Evolutionary conservation across 371 early-diverging fungal genomes (phyloP), one percentile per base, ranked within the genome.

Genomic region (Rhizopus microsporus): DNA sequence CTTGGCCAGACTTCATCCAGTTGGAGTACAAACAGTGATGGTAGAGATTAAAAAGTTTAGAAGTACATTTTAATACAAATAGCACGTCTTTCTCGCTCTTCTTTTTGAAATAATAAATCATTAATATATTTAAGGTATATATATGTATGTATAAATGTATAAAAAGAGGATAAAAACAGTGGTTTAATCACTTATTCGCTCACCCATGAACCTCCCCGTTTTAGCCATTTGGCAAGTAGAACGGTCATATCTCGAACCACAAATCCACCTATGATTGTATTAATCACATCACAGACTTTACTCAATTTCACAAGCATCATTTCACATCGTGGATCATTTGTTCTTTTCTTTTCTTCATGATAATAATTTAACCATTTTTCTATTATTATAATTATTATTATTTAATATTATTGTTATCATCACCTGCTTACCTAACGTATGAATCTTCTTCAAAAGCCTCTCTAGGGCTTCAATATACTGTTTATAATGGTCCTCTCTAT

Each of bases 11-110:
- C 80, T 88, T 51, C 93, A 91, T 51, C 94, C 94, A 7, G 88
- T 94, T 0, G 92, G 92, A 12, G 79, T 94, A 16, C 95, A 96
- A 62, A 91, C 88, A 6, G 88, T 96, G 15, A 90, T 95, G 93
- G 91, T 93, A 0, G 96, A 95, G 63, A 88, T 95, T 60, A 92
- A 92, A 72, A 91, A 89, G 69, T 92, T 89, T 61, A 78, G 90
- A 60, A 85, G 86, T 46, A 86, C 87, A 45, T 91, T 89, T 74
- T 89, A 67, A 68, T 40, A 3, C 23, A 58, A 9, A 46, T 15
- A 23, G 23, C 23, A 23, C 23, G 23, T 23, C 23, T 23, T 23
- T 0, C 2, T 23, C 23, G 23, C 23, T 23, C 23, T 23, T 23
- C 23, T 23, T 23, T 23, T 23, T 23, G 23, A 23, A 23, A 23